Conservation (phyloP, 2,329 filamentous ascomycete species). For the Epichloe typhina region DNA sequence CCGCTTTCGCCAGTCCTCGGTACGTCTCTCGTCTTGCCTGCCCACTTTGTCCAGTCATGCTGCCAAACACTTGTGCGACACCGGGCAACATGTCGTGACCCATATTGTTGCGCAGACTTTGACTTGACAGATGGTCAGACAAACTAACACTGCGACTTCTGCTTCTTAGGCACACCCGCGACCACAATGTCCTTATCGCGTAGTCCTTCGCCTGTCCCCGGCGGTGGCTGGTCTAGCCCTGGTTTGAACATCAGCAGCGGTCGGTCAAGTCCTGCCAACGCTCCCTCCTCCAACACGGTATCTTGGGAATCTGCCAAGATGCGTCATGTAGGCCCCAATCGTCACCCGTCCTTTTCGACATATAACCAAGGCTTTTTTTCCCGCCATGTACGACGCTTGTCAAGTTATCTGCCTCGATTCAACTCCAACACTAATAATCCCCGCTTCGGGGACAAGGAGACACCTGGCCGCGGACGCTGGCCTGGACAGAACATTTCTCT, state of each 20-base stretch:
- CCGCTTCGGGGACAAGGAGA: slow-evolving; percentile 66
- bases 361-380: slow-evolving; percentile 80
- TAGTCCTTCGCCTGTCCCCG: slow-evolving; percentile 72
- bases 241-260: slow-evolving; percentile 63
- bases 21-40: slow-evolving; percentile 23
- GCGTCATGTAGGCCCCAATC: slow-evolving; percentile 58
- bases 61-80: neutral
- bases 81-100: slow-evolving; percentile 1
- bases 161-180: slow-evolving; percentile 37
- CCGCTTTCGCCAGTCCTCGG: slow-evolving; percentile 42
- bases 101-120: slow-evolving; percentile 8
- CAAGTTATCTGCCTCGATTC: slow-evolving; percentile 65
- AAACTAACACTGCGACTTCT: slow-evolving; percentile 1
- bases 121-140: slow-evolving; percentile 12
- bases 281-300: slow-evolving; percentile 40
- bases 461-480: slow-evolving; percentile 45
- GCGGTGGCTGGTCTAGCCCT: slow-evolving; percentile 81
- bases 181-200: slow-evolving; percentile 69
- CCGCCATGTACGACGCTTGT: slow-evolving; percentile 69
- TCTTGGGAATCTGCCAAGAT: slow-evolving; percentile 77
- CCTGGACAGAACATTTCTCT: slow-evolving; percentile 30
- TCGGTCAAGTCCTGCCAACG: slow-evolving; percentile 49
- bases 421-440: slow-evolving; percentile 30
- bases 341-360: slow-evolving; percentile 67
- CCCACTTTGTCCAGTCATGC: neutral